Percentiles rank a stretch among this genome's conserved stretches.
Evolutionary conservation across 805 yeast genomes (phyloP).

Genomic region (Candida morakotiae): DNA sequence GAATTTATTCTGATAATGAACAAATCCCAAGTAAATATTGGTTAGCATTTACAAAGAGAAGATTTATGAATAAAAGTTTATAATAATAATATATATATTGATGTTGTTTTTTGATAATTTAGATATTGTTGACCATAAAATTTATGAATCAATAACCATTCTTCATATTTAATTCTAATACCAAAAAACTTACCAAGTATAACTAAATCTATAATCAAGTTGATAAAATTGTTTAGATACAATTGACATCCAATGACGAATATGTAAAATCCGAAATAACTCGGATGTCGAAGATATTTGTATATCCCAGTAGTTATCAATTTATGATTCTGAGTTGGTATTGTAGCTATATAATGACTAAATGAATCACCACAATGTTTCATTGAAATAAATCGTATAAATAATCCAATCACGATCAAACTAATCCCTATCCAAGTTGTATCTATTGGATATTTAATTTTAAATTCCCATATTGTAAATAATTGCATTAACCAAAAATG

Average conservation of each 20-base stretch:
- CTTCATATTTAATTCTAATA: conserved; percentile 31
- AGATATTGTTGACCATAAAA: conserved; percentile 25
- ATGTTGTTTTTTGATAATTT: conserved; percentile 18
- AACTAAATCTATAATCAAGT: conserved; percentile 13
- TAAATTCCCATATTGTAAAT: conserved; percentile 19
- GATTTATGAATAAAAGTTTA: conserved; percentile 90
- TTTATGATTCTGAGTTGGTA: conserved; percentile 8
- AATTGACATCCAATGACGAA: conserved; percentile 30
- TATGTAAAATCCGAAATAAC: conserved; percentile 35
- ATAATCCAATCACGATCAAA: conserved; percentile 20
- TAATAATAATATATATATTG: conserved; percentile 34
- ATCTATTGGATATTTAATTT: not conserved
- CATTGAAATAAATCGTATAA: conserved; percentile 26
- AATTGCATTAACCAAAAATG: conserved; percentile 28
- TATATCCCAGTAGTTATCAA: conserved; percentile 34
- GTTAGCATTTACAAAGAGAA: conserved; percentile 92
- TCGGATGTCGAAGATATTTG: conserved; percentile 30
- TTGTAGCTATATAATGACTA: conserved; percentile 27
- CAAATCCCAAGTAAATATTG: conserved; percentile 80
- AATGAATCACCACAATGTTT: conserved; percentile 31
- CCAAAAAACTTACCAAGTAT: conserved; percentile 24
- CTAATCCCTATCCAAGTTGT: conserved; percentile 11
- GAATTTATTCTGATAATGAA: conserved; percentile 53
- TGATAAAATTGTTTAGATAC: conserved; percentile 19
- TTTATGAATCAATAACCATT: conserved; percentile 22